Conservation (phyloP, 1,284 basidiomycete species). For the Chondrostereum purpureum region DNA sequence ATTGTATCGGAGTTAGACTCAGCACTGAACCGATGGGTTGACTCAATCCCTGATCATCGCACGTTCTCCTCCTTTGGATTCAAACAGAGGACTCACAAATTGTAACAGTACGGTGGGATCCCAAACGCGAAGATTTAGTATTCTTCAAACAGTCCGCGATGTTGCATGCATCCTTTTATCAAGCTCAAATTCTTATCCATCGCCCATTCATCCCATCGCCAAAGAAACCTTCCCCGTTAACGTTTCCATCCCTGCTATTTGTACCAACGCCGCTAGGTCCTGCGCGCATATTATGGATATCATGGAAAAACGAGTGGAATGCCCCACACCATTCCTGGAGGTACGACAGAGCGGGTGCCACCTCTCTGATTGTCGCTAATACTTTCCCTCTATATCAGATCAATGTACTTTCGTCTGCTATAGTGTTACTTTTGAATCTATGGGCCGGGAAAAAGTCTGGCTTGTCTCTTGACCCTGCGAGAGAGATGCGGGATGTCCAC, state of each 20-base stretch:
- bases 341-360: constrained; percentile 19
- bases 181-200: constrained; percentile 54
- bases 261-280: constrained; percentile 34
- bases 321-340: neutral
- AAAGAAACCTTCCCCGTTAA: constrained; percentile 20
- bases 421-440: constrained; percentile 66
- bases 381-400: constrained; percentile 19
- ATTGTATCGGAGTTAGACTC: constrained; percentile 52
- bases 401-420: constrained; percentile 24
- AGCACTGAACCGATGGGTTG: constrained; percentile 54
- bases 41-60: constrained; percentile 45
- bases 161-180: constrained; percentile 55
- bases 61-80: constrained; percentile 15
- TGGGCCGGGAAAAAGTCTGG: constrained; percentile 62
- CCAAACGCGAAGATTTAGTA: constrained; percentile 35
- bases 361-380: constrained; percentile 11
- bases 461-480: constrained; percentile 40
- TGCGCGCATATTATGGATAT: constrained; percentile 43
- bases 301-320: neutral
- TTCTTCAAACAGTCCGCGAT: constrained; percentile 58
- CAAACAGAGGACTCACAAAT: neutral
- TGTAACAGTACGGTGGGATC: constrained; percentile 55
- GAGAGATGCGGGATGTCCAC: constrained; percentile 59
- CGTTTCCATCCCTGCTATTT: constrained; percentile 23
- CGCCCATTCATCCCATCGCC: constrained; percentile 44